phyloP scores from a whole-genome alignment of 2,329 filamentous ascomycete species.

The Scedosporium minutisporum region DNA sequence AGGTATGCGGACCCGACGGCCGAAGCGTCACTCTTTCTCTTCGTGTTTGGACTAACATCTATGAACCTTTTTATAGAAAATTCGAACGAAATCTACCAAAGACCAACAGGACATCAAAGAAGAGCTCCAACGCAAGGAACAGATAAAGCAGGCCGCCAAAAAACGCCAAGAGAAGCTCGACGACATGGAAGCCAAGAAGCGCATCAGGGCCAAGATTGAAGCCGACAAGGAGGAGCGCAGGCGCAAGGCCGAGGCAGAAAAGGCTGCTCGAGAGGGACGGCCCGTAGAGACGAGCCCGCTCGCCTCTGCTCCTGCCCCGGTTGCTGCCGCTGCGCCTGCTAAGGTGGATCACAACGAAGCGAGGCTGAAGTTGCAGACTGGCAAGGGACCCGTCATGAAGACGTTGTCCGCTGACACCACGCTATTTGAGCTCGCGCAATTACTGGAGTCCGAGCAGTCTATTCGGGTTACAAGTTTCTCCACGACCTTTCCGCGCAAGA shows the following conservation, averaged over 20 bases:
- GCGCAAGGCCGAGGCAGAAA: slow-evolving; percentile 74
- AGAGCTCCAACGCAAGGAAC: slow-evolving; percentile 76
- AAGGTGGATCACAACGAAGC: slow-evolving; percentile 67
- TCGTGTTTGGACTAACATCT: neutral
- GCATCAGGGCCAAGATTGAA: slow-evolving; percentile 87
- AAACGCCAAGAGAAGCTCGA: slow-evolving; percentile 83
- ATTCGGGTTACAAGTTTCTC: slow-evolving; percentile 65
- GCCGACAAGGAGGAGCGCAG: slow-evolving; percentile 86
- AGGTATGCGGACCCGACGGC: slow-evolving; percentile 38
- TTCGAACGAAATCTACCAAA: slow-evolving; percentile 77
- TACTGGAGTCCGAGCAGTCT: slow-evolving; percentile 62
- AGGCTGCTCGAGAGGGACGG: slow-evolving; percentile 75
- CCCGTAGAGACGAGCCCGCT: slow-evolving; percentile 28
- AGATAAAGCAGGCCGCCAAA: slow-evolving; percentile 78
- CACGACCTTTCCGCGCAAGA: slow-evolving; percentile 80
- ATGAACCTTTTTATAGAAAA: slow-evolving; percentile 36
- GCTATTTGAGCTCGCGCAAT: slow-evolving; percentile 80
- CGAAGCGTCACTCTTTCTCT: neutral
- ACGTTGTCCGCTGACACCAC: slow-evolving; percentile 84
- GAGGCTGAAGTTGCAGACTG: slow-evolving; percentile 70
- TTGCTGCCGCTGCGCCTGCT: slow-evolving; percentile 35
- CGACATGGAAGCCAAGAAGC: slow-evolving; percentile 76
- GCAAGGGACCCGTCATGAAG: slow-evolving; percentile 71
- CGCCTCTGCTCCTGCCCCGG: slow-evolving; percentile 22
- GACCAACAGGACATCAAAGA: slow-evolving; percentile 87